Evolutionary conservation across 371 early-diverging fungal genomes (phyloP).

Genomic region (Chytridium lagenaria): DNA sequence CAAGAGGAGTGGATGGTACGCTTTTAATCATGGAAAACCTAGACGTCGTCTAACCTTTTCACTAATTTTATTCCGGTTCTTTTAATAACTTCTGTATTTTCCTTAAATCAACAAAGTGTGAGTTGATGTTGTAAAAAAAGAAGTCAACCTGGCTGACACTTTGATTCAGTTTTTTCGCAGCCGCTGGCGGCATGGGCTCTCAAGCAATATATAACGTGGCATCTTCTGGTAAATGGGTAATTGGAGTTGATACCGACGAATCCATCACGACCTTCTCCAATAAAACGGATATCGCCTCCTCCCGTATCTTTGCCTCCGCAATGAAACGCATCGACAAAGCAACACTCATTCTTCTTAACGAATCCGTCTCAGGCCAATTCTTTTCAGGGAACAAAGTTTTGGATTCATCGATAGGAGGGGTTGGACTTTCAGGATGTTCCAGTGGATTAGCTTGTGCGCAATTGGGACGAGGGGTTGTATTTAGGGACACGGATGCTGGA

Average conservation of each 20-base stretch:
- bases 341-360: background rate
- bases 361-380: background rate
- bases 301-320: conserved; percentile 18
- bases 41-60: no score
- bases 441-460: conserved; percentile 7
- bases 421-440: conserved; percentile 24
- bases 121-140: background rate
- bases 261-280: conserved; percentile 16
- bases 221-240: conserved; percentile 5
- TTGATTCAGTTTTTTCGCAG: conserved; percentile 19
- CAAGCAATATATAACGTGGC: conserved; percentile 11
- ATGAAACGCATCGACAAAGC: conserved; percentile 17
- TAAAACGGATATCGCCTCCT: conserved; percentile 8
- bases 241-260: conserved; percentile 31
- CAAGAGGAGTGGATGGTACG: conserved; percentile 13
- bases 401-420: conserved; percentile 23
- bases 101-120: background rate
- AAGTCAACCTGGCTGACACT: background rate
- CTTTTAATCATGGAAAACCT: no score
- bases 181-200: conserved; percentile 24
- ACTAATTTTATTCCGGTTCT: no score
- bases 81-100: no score
- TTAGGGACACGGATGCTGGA: background rate
- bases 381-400: conserved; percentile 23
- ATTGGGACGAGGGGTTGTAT: background rate